Percentiles rank a stretch among this genome's conserved stretches.
Evolutionary conservation across 2,329 filamentous ascomycete genomes (phyloP).

Genomic region (Macrophomina pseudophaseolina): DNA sequence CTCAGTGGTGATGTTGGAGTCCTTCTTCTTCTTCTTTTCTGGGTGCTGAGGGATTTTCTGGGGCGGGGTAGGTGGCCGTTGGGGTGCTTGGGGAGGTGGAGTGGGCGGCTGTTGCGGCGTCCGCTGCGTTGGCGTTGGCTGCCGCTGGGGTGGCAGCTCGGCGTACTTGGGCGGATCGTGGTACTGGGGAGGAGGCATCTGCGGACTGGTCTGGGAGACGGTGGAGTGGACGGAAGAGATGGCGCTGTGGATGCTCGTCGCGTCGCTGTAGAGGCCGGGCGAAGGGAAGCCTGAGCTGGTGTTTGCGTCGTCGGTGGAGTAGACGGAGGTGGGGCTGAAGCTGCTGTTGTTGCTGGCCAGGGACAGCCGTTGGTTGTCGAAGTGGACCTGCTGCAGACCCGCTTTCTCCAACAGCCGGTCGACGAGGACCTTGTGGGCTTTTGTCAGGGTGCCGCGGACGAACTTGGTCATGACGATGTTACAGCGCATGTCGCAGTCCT

Average conservation of each 20-base stretch:
- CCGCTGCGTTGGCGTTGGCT: not conserved
- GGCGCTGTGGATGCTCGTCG: not conserved
- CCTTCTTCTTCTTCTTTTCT: not conserved
- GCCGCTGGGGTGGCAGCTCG: not conserved
- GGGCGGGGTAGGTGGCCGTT: not conserved
- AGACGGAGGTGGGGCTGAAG: not conserved
- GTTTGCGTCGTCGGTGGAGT: not conserved
- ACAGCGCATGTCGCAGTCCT: slow-evolving; percentile 83
- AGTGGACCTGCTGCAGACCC: slow-evolving; percentile 11
- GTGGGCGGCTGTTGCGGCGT: not conserved
- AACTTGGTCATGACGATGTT: slow-evolving; percentile 77
- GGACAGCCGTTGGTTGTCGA: slow-evolving; percentile 13
- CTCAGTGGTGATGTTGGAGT: not conserved
- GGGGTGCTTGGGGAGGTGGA: too few relatives aligned
- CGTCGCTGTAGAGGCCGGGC: not conserved
- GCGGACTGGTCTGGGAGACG: not conserved
- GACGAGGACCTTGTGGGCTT: slow-evolving; percentile 63
- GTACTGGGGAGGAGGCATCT: slow-evolving; percentile 4
- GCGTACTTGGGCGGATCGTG: slow-evolving; percentile 6
- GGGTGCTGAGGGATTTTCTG: too few relatives aligned
- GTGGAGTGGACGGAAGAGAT: not conserved
- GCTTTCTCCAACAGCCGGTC: slow-evolving; percentile 21
- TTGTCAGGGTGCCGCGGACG: slow-evolving; percentile 81
- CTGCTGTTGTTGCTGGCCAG: not conserved
- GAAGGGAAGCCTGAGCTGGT: not conserved